Evolutionary conservation across 768 basidiomycete genomes (phyloP).

Genomic region (Heimioporus sp.): DNA sequence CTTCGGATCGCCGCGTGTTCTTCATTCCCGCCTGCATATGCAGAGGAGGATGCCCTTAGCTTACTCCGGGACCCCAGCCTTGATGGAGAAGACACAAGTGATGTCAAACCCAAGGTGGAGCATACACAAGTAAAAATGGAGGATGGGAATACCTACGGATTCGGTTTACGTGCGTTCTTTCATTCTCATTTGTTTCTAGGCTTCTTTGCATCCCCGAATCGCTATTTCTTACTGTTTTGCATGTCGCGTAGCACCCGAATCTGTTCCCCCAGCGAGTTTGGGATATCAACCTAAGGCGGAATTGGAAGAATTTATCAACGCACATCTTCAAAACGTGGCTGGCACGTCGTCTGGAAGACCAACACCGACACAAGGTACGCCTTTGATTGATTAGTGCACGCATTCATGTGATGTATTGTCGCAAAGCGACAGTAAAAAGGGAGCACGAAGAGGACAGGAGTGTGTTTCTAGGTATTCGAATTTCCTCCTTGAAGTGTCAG

Average conservation of each 20-base stretch:
- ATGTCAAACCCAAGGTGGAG: conserved; percentile 6
- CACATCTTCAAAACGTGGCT: background rate
- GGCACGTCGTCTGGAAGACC: background rate
- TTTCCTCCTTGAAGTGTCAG: background rate
- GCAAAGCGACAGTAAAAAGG: conserved; percentile 5
- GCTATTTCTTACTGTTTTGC: background rate
- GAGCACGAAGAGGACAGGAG: conserved; percentile 11
- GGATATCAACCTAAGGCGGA: conserved; percentile 9
- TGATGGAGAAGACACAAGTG: background rate
- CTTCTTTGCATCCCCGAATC: background rate
- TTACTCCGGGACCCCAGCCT: conserved; percentile 5
- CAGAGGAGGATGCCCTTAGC: conserved; percentile 25
- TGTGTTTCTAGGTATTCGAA: background rate
- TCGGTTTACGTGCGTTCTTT: too few species aligned
- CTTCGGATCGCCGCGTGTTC: background rate
- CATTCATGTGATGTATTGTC: background rate
- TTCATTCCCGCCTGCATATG: background rate
- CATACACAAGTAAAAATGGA: conserved; percentile 3
- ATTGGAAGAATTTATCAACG: conserved; percentile 1
- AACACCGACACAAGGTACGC: background rate
- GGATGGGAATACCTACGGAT: too few species aligned
- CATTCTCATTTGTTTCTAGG: too few species aligned
- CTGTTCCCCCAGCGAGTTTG: background rate
- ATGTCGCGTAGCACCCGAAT: too few species aligned
- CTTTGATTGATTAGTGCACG: background rate